phyloP scores from a whole-genome alignment of 306 rosid species.

The Clitoria ternatea region DNA sequence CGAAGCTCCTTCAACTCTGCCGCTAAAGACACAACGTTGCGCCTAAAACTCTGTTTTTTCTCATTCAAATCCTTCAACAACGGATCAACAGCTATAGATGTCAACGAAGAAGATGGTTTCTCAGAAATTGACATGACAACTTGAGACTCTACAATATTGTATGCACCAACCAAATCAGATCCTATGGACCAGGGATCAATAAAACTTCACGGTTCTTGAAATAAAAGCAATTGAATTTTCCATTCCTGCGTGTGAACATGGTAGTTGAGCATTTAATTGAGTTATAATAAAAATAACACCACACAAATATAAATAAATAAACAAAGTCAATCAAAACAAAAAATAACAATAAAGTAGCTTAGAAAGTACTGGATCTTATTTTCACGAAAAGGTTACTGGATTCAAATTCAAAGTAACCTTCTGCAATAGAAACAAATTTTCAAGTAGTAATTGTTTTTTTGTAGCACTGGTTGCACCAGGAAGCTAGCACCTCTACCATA shows the following conservation, averaged over 20 bases:
- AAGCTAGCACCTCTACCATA: neutral
- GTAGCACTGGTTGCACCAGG: neutral
- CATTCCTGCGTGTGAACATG: conserved; percentile 46
- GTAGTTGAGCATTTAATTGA: conserved; percentile 46
- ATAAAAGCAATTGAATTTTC: conserved; percentile 35
- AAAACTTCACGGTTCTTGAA: conserved; percentile 12
- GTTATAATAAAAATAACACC: conserved; percentile 9
- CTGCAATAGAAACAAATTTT: conserved; percentile 17
- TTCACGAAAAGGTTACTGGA: conserved; percentile 19
- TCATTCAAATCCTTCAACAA: conserved; percentile 79
- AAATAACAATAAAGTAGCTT: neutral
- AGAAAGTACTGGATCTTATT: conserved; percentile 23
- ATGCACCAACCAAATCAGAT: conserved; percentile 28
- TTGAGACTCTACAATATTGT: neutral
- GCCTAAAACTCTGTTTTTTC: conserved; percentile 79
- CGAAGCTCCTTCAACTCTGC: conserved; percentile 86
- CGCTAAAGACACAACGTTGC: conserved; percentile 88
- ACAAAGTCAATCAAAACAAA: neutral
- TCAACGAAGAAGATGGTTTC: conserved; percentile 31
- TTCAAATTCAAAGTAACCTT: conserved; percentile 17
- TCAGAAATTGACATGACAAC: conserved; percentile 57
- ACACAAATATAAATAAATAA: neutral
- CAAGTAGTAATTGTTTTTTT: neutral
- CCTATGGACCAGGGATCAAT: conserved; percentile 23
- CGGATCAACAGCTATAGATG: conserved; percentile 52